Evolutionary conservation across 164 flowering plant species (phyloP), one percentile per base, ranked within the genome.

Genomic region (Macadamia tetraphylla): DNA sequence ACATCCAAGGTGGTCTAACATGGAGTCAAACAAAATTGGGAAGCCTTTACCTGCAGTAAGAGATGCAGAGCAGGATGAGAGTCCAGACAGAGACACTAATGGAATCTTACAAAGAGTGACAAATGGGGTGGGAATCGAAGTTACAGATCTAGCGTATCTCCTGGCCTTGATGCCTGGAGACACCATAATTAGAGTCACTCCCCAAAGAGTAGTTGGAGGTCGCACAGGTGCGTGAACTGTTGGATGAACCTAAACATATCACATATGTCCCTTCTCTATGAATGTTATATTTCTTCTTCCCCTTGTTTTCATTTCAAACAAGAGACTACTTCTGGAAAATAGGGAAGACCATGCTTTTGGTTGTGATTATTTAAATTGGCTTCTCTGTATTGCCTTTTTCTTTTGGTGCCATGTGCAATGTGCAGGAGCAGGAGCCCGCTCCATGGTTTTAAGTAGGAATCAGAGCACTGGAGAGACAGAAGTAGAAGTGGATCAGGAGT

Each of bases 91-190:
- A 53, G 79, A 64, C 44, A 56, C 8, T 29, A 67, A 43, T 61
- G 73, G 72, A 58, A 58, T 40, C 58, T 68, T 66, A 46, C 76
- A 67, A 32, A 43, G 75, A 14, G n/a, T 52, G 3, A 67, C 66
- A 43, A 60, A 40, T 70, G 77, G 79, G 79, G 73, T 68, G 80
- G 67, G 15, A 75, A 79, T 69, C 79, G 70, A 58, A 74, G 74
- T 70, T 75, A 80, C 70, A 63, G 74, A 61, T 72, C 49, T 35
- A 77, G 78, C 66, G 73, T 80, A 79, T 82, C 87, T 71, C 87
- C 91, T 70, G 82, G 81, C 69, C 75, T 74, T 74, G 87, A 84
- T 67, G 84, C 70, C n/a, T 79, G 85, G 86, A 82, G 81, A 66
- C 73, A 69, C 29, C 73, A 64, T 60, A 79, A 63, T 52, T 78